phyloP scores from a whole-genome alignment of 139 green algal genomes.

The Chlorella sp. region DNA sequence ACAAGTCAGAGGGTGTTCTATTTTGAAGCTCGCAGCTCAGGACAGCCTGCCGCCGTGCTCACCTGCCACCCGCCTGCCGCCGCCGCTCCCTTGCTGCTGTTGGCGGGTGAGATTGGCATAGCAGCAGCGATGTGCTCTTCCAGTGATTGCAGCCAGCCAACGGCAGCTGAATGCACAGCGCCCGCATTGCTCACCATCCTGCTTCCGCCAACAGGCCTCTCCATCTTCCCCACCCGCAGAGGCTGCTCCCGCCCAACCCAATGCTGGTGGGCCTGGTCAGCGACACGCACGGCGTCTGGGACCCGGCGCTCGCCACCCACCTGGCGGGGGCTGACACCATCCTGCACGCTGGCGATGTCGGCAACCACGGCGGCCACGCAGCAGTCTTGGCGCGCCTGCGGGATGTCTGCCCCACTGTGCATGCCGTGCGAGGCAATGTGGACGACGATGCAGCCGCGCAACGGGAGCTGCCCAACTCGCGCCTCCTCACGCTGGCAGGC shows the following conservation, averaged over 20 bases:
- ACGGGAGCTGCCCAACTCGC: background rate
- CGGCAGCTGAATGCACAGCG: too few species aligned
- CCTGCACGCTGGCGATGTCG: constrained; percentile 25
- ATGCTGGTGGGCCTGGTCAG: constrained; percentile 7
- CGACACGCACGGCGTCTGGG: constrained; percentile 26
- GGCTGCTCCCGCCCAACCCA: background rate
- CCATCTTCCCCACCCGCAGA: too few species aligned
- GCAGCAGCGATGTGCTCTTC: too few species aligned
- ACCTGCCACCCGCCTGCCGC: too few species aligned
- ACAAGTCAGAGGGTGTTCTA: too few species aligned
- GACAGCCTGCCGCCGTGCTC: too few species aligned
- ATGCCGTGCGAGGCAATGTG: constrained; percentile 22
- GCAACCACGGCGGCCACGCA: constrained; percentile 9
- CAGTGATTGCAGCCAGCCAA: too few species aligned
- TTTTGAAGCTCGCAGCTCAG: too few species aligned
- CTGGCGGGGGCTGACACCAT: background rate
- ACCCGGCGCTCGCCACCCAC: background rate
- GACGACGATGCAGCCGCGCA: constrained; percentile 5
- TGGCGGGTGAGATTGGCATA: too few species aligned
- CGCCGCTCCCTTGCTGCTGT: too few species aligned
- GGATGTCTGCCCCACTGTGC: background rate
- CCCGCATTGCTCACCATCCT: background rate
- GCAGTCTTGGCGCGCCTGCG: background rate
- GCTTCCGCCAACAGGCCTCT: background rate
- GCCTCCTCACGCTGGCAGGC: background rate